These are phyloP conservation scores for Euphorbia peplus DNA, from an alignment of 345 rosid genomes.

Conservation along the genomic window DNA sequence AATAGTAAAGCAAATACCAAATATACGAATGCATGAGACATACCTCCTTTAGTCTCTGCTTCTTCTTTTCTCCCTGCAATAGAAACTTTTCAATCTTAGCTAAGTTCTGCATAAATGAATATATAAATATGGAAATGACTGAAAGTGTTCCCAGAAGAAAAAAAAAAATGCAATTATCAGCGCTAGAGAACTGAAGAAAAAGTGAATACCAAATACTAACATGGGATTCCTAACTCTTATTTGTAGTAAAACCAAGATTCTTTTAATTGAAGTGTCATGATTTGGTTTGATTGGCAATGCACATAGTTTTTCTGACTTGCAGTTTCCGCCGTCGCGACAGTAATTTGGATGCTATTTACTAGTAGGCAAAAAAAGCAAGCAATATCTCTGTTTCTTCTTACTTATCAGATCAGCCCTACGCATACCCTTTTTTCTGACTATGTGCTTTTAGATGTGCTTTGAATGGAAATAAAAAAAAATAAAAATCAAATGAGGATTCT, in stretches of 20 bases:
- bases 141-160: neutral
- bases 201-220: neutral
- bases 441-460: no score
- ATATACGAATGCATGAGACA: neutral
- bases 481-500: no score
- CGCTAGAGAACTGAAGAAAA: neutral
- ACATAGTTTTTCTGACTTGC: neutral
- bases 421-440: no score
- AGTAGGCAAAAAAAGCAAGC: neutral
- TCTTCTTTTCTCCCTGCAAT: constrained; percentile 42
- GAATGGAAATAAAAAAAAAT: no score
- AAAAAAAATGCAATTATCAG: neutral
- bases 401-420: neutral
- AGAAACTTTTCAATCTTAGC: constrained; percentile 5
- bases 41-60: constrained; percentile 42
- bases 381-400: neutral
- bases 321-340: neutral
- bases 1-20: neutral
- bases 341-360: neutral
- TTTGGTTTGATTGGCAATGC: neutral
- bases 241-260: neutral
- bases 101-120: neutral
- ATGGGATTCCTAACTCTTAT: neutral
- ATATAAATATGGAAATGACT: neutral
- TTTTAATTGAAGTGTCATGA: neutral